A percentile compares a stretch with the other conserved stretches of the same genome.
These are phyloP conservation scores for Russula sp. DNA, from an alignment of 768 basidiomycete species.

Conservation along the genomic window DNA sequence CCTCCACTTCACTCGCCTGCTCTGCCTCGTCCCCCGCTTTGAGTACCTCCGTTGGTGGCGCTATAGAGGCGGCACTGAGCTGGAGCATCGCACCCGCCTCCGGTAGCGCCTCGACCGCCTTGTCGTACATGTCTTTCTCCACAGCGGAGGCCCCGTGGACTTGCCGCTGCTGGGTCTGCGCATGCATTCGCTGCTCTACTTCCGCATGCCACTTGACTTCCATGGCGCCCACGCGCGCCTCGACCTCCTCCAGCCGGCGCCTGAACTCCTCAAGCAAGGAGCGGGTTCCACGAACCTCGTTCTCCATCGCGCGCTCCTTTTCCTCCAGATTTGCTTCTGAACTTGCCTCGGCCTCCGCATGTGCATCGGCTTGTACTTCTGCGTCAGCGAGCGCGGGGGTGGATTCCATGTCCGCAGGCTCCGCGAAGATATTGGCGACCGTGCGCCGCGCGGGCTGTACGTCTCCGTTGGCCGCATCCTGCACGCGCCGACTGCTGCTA, in stretches of 20 bases:
- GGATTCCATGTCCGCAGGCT: neutral
- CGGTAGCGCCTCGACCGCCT: neutral
- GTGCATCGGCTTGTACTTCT: neutral
- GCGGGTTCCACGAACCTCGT: slow-evolving; percentile 26
- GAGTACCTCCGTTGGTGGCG: neutral
- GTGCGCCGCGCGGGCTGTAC: slow-evolving; percentile 20
- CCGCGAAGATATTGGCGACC: slow-evolving; percentile 31
- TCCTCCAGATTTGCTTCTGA: slow-evolving; percentile 2
- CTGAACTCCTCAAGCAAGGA: slow-evolving; percentile 30
- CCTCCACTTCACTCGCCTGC: neutral
- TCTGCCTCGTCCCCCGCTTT: neutral
- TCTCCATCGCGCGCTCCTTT: slow-evolving; percentile 25
- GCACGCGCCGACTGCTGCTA: slow-evolving; percentile 23
- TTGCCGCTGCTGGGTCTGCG: neutral
- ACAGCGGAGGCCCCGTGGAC: too few relatives aligned
- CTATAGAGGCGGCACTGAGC: neutral
- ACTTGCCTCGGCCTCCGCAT: neutral
- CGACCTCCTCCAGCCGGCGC: slow-evolving; percentile 30
- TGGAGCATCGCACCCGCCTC: neutral
- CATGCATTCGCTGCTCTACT: neutral
- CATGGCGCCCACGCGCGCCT: slow-evolving; percentile 29
- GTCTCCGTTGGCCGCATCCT: neutral
- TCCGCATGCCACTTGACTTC: slow-evolving; percentile 24
- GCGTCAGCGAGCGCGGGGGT: neutral
- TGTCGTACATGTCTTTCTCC: neutral